phyloP scores from a whole-genome alignment of 2,329 filamentous ascomycete genomes.

The Sporothrix humicola region DNA sequence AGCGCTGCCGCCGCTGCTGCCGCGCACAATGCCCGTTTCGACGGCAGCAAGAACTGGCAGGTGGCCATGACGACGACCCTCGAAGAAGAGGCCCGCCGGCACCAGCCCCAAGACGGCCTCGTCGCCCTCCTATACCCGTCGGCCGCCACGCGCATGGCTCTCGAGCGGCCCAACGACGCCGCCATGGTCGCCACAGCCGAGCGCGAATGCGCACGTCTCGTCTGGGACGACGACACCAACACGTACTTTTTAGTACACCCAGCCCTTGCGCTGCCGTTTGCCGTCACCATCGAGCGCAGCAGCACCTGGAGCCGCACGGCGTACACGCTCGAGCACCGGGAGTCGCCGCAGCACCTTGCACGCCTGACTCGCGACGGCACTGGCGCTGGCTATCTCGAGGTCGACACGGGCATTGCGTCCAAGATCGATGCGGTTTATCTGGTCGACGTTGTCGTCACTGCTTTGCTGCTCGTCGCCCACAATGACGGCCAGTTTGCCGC shows the following conservation, averaged over 20 bases:
- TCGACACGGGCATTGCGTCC: constrained; percentile 65
- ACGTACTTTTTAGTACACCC: constrained; percentile 69
- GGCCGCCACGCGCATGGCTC: constrained; percentile 66
- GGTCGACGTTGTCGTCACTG: constrained; percentile 65
- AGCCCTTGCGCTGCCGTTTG: constrained; percentile 67
- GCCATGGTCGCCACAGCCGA: constrained; percentile 67
- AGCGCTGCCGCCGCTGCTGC: constrained; percentile 21
- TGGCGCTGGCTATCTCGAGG: constrained; percentile 64
- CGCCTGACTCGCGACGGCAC: constrained; percentile 65
- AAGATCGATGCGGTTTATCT: constrained; percentile 67
- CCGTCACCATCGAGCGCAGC: constrained; percentile 63
- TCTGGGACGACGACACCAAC: constrained; percentile 69
- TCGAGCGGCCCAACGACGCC: constrained; percentile 64
- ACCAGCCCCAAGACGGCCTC: constrained; percentile 65
- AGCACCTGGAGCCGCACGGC: constrained; percentile 66
- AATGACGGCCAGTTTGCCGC: constrained; percentile 59
- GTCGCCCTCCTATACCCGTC: constrained; percentile 72
- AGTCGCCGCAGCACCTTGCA: constrained; percentile 65
- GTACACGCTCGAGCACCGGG: constrained; percentile 69
- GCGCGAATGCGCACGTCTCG: constrained; percentile 70
- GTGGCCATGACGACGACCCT: constrained; percentile 64
- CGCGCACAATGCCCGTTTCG: constrained; percentile 44
- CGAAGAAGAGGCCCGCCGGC: constrained; percentile 59
- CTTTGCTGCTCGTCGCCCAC: constrained; percentile 64
- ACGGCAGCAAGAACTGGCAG: constrained; percentile 58